Base-by-base conservation (phyloP, 768 basidiomycete genomes). In the Pluteus cervinus region DNA sequence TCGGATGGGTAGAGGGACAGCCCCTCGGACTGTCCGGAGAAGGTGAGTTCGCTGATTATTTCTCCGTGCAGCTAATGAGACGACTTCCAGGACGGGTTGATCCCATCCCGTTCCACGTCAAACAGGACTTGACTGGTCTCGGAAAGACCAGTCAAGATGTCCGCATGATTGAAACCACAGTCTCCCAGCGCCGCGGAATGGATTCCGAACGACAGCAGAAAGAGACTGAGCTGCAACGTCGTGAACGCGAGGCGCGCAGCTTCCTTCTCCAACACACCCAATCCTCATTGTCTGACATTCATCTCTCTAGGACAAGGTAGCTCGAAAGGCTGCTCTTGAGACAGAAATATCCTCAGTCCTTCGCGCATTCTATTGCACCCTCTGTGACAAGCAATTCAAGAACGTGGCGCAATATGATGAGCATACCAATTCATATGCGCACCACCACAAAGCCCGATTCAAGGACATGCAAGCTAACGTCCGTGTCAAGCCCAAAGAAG, bases 301-400 rank as follows among this genome's bases (percentile, higher is more conserved):
- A 12, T 30, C 14, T 37, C 5, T 33, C 12, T 45, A 88, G 86
- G 77, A 78, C 43, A 45, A 51, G 1, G 84, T 76, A 1, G 82
- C 82, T 9, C 77, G 75, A 34, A 75, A 73, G 43, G 73, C 68
- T 7, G 83, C 81, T 7, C 62, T 88, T 26, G 69, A 77, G 48
- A 69, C 67, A 18, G 84, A 90, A 54, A 76, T 91, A 21, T 74
- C 72, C 1, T 68, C 69, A 33, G 78, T 79, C 4, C 68, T 90
- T 32, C 70, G 71, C 22, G 69, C 84, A 7, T 90, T 90, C 59
- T 89, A 88, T 53, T 91, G 88, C 55, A 60, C 68, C 17, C 69
- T 88, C 14, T 91, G 88, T 63, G 86, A 88, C 44, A 89, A 89
- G 55, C 88, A 91, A 55, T 90, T 89, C 62, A 73, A 80, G 55